Base-by-base conservation (phyloP, 352 stramenopile genomes). In the Pseudoperonospora humuli region DNA sequence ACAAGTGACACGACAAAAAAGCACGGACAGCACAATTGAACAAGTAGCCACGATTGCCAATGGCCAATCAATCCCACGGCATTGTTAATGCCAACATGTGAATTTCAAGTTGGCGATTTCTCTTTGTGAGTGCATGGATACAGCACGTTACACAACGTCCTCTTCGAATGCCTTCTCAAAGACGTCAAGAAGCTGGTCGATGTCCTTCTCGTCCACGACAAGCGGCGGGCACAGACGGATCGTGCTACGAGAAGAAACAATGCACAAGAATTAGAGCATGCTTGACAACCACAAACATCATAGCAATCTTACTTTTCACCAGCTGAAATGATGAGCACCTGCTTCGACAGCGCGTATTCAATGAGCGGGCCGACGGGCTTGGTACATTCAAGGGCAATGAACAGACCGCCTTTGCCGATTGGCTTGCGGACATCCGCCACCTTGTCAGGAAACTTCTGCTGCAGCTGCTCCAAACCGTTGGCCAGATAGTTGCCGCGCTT, bases 151-250 rank as follows among this genome's bases (percentile, higher is more conserved):
- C 45, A 80, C 38, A 34, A 84, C 36, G 35, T 82, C 59, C 43
- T 82, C 61, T 41, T 64, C 55, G 35, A 81, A 75, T 2, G 69
- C 74, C 32, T 84, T 60, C 25, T 89, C 74, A 27, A 94, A 61
- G 20, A 79, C 67, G 25, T 77, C 47, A 38, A 94, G 43, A 47
- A 87, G 62, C 20, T 70, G 50, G 45, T 86, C 63, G 31, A 93
- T 84, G 45, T 94, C 81, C 43, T 89, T 65, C 53, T 92, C 70
- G 21, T 64, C 80, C 35, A 94, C 76, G 18, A 90, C 61, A 4
- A 94, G 75, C 10, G 83, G 83, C 13, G 83, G 83, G 43, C 76
- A 93, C 50, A 94, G 59, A 37, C 83, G 81, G 15, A 94, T 63
- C 20, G 81, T 80, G 44, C 73, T 90, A 34, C 7, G 55, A 38